Percentiles rank a stretch among this genome's conserved stretches.
Conservation (phyloP, 305 asterid species). For the Solanum hybrid region DNA sequence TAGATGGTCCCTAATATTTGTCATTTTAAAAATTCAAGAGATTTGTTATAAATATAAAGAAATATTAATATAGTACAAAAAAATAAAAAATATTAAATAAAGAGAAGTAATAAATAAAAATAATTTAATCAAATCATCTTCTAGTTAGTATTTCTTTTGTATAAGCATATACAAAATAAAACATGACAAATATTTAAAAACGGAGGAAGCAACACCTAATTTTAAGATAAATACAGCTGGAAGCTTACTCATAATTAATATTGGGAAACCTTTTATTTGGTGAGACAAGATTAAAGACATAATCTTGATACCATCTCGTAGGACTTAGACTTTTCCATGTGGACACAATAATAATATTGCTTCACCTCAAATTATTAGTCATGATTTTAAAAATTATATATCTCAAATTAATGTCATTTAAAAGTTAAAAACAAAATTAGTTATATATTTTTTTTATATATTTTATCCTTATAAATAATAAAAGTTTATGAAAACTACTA, state of each 20-base stretch:
- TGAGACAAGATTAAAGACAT: neutral
- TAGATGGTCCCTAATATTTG: neutral
- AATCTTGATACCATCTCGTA: neutral
- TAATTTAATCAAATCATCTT: neutral
- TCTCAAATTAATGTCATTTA: neutral
- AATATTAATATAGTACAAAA: neutral
- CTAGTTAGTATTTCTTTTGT: too few relatives aligned
- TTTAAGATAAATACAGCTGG: neutral
- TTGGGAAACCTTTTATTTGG: neutral
- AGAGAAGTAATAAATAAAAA: neutral
- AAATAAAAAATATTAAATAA: neutral
- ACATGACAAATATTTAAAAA: neutral
- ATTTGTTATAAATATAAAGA: neutral
- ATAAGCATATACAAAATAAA: neutral
- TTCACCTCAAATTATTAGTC: neutral
- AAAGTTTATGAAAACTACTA: neutral
- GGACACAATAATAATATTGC: neutral
- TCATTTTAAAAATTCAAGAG: neutral
- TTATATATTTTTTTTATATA: neutral
- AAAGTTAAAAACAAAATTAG: neutral
- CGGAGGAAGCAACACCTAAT: neutral
- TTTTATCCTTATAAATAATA: neutral
- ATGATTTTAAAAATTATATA: neutral
- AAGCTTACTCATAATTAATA: neutral
- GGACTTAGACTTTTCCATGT: neutral